Base-by-base conservation (phyloP, 441 rosid genomes). In the Hura crepitans region DNA sequence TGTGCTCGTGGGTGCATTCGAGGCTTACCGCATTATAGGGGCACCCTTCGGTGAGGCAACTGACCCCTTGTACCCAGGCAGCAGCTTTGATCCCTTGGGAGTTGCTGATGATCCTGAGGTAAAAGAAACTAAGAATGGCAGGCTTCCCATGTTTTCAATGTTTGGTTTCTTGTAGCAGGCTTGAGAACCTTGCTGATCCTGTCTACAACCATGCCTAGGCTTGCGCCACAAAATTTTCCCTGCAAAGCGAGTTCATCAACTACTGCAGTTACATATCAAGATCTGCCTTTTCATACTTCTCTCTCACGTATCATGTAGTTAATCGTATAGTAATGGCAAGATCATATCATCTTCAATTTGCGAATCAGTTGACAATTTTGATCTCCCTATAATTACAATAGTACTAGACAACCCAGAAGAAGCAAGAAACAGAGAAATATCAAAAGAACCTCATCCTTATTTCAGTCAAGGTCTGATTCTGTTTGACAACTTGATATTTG, bases 201-300 rank as follows among this genome's bases (percentile, higher is more conserved):
- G 88, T 80, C 7, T 81, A 77, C 87, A 83, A 84, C 88, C 81
- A 83, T 70, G 90, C 87, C 9, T 79, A 82, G 88, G 81, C 84
- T 68, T 83, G 64, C 54, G 87, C 90, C 39, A 85, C 87, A 67
- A 84, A 85, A 82, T 80, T 84, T 42, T 77, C 60, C 88, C 84
- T 51, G 87, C 87, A 64, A 84, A 87, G 74, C 83, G 80, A 83
- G 46, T 70, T 39, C 12, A 14, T 27, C 11, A 66, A 61, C 30
- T 35, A 18, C n/a, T 17, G 27, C 20, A 10, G 20, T 17, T 39
- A 54, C 47, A 37, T 2, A 42, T 28, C 49, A 23, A 33, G 0
- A 42, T 51, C 46, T 5, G n/a, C 10, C 67, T 37, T 58, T 23
- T 57, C 17, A 45, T 30, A 17, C 30, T 51, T 49, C 13, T 42